A percentile compares a stretch with the other conserved stretches of the same genome.
phyloP scores from a whole-genome alignment of 371 early-diverging fungal genomes.

The Mortierella sp. region DNA sequence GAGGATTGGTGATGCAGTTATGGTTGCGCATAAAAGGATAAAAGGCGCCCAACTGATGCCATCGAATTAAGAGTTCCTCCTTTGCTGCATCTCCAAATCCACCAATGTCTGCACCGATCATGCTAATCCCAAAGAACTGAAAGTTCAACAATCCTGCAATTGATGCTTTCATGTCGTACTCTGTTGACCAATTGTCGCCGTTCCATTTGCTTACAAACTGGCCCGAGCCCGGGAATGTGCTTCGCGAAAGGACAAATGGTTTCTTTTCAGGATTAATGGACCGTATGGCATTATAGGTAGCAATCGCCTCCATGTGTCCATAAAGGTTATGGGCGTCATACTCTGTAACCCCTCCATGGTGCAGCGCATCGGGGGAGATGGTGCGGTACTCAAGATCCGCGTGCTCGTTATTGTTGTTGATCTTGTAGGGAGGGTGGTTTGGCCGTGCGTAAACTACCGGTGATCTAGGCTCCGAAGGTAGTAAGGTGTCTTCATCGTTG shows the following conservation, averaged over 20 bases:
- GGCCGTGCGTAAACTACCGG: constrained; percentile 18
- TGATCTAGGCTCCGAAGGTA: constrained; percentile 5
- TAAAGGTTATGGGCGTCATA: constrained; percentile 78
- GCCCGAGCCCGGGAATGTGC: constrained; percentile 80
- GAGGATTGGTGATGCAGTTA: constrained; percentile 61
- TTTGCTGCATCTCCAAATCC: constrained; percentile 74
- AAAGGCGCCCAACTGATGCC: constrained; percentile 71
- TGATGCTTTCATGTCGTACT: constrained; percentile 66
- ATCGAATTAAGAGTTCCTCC: constrained; percentile 73
- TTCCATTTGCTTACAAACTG: constrained; percentile 76
- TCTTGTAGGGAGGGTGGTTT: constrained; percentile 61
- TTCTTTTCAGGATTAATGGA: constrained; percentile 60
- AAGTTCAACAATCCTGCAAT: constrained; percentile 73
- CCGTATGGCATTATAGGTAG: constrained; percentile 63
- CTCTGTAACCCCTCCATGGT: constrained; percentile 65
- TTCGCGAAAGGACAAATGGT: constrained; percentile 79
- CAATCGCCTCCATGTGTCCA: constrained; percentile 68
- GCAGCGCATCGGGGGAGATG: constrained; percentile 66
- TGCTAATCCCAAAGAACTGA: constrained; percentile 76
- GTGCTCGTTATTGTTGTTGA: constrained; percentile 61
- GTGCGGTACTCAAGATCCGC: constrained; percentile 65
- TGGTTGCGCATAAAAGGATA: constrained; percentile 79
- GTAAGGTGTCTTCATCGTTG: background rate
- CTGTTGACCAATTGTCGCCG: constrained; percentile 60
- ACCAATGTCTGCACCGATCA: constrained; percentile 79